Evolutionary conservation across 495 filamentous ascomycete species (phyloP).

Genomic region (Evernia prunastri): DNA sequence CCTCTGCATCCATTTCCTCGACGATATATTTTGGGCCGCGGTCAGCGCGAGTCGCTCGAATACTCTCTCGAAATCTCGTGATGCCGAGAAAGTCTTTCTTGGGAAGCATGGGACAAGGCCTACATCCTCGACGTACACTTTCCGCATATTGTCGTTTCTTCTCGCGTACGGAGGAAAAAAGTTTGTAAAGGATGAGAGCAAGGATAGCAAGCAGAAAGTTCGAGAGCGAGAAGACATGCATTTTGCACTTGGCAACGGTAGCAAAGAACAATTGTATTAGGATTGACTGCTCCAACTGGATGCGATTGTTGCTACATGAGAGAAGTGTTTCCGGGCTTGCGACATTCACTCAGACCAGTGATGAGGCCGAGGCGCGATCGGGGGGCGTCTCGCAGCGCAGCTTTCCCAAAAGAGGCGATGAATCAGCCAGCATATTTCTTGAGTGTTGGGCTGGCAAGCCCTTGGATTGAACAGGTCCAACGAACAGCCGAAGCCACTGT

Average conservation of each 20-base stretch:
- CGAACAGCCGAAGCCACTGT: background rate
- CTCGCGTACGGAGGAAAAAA: constrained; percentile 15
- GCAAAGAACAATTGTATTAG: background rate
- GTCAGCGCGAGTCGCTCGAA: constrained; percentile 18
- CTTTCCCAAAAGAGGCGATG: background rate
- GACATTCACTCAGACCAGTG: too few species aligned
- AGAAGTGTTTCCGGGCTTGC: background rate
- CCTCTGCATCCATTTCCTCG: constrained; percentile 14
- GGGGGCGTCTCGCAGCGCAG: background rate
- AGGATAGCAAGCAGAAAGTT: constrained; percentile 1
- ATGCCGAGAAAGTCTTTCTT: constrained; percentile 18
- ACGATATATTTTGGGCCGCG: constrained; percentile 19
- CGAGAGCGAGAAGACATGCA: constrained; percentile 5
- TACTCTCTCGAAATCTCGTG: constrained; percentile 19
- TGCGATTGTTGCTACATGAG: background rate
- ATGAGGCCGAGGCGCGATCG: background rate
- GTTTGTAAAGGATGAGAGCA: constrained; percentile 11
- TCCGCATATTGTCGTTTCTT: constrained; percentile 18
- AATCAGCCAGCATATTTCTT: background rate
- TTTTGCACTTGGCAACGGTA: background rate
- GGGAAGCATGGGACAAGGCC: constrained; percentile 14
- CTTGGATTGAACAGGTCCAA: background rate
- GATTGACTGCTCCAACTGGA: background rate
- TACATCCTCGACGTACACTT: constrained; percentile 17
- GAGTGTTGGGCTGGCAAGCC: too few species aligned